phyloP scores from a whole-genome alignment of 176 grass and related monocot genomes.

The Eragrostis nindensis region DNA sequence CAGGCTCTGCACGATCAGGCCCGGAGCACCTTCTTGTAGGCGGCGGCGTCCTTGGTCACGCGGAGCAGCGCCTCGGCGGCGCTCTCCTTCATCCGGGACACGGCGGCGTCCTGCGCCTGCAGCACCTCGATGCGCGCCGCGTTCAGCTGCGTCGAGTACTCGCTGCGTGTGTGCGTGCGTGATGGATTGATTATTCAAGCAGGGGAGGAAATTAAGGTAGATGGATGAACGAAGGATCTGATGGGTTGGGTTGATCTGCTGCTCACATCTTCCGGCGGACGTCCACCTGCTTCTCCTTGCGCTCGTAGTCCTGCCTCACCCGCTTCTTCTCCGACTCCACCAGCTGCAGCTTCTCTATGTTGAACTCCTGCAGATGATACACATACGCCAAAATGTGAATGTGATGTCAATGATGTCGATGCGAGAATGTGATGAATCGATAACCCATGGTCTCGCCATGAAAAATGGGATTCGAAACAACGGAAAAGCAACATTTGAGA shows the following conservation, averaged over 20 bases:
- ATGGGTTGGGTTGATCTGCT: background rate
- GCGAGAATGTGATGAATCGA: too few relatives aligned
- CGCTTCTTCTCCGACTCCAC: slow-evolving; percentile 71
- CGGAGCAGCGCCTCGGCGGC: slow-evolving; percentile 56
- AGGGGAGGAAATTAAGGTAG: too few relatives aligned
- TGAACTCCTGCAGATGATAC: slow-evolving; percentile 57
- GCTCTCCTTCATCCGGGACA: slow-evolving; percentile 59
- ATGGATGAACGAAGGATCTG: background rate
- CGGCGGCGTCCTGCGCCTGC: slow-evolving; percentile 74
- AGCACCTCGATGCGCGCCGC: slow-evolving; percentile 81
- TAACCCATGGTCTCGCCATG: too few relatives aligned
- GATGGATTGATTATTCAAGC: background rate
- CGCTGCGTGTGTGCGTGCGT: slow-evolving; percentile 27
- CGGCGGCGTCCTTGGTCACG: slow-evolving; percentile 49
- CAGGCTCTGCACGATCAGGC: slow-evolving; percentile 81
- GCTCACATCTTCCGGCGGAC: slow-evolving; percentile 81
- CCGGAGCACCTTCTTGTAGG: slow-evolving; percentile 78
- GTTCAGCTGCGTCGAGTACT: slow-evolving; percentile 84
- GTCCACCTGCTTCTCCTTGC: slow-evolving; percentile 82
- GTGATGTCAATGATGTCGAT: too few relatives aligned
- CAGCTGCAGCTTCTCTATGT: slow-evolving; percentile 86
- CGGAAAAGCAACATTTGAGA: too few relatives aligned
- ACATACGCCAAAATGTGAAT: background rate
- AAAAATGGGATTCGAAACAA: background rate
- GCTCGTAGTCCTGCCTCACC: slow-evolving; percentile 76